Percentiles rank a stretch among this genome's conserved stretches.
Conservation (phyloP, 1,139 yeast species). For the Casaregolazyma lundiana region DNA sequence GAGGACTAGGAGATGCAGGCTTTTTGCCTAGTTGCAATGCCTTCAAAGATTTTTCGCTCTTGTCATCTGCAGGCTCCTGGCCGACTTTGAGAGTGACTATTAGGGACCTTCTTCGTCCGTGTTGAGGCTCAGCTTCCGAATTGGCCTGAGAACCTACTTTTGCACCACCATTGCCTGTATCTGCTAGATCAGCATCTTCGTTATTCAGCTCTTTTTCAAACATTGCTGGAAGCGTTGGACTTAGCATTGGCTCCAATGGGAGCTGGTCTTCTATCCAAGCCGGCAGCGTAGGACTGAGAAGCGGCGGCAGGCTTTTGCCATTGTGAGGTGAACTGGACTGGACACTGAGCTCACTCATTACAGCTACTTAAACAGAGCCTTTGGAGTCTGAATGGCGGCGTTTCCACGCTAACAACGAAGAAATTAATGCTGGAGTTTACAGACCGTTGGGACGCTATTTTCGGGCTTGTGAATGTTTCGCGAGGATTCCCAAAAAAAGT, state of each 20-base stretch:
- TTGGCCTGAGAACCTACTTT: constrained; percentile 10
- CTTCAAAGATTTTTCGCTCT: not conserved
- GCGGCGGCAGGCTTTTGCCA: constrained; percentile 32
- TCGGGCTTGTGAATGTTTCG: too few relatives aligned
- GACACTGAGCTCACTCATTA: not conserved
- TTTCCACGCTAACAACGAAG: not conserved
- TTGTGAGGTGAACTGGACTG: not conserved
- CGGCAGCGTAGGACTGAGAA: constrained; percentile 35
- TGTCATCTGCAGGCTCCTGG: not conserved
- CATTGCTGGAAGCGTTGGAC: constrained; percentile 32
- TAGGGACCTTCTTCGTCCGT: constrained; percentile 14
- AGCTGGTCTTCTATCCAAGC: constrained; percentile 26
- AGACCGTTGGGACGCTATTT: too few relatives aligned
- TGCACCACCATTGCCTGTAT: not conserved
- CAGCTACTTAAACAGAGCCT: not conserved
- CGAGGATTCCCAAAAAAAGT: too few relatives aligned
- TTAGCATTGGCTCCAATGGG: constrained; percentile 29
- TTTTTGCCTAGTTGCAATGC: not conserved
- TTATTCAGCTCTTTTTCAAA: constrained; percentile 18
- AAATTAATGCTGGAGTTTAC: too few relatives aligned
- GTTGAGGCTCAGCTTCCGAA: constrained; percentile 11
- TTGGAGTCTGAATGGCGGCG: not conserved
- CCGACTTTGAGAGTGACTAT: constrained; percentile 19
- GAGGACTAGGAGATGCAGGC: not conserved
- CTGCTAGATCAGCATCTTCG: constrained; percentile 7